Evolutionary conservation across 2,329 filamentous ascomycete genomes (phyloP), one percentile per base, ranked within the genome.

Genomic region (Microsporum audouinii): DNA sequence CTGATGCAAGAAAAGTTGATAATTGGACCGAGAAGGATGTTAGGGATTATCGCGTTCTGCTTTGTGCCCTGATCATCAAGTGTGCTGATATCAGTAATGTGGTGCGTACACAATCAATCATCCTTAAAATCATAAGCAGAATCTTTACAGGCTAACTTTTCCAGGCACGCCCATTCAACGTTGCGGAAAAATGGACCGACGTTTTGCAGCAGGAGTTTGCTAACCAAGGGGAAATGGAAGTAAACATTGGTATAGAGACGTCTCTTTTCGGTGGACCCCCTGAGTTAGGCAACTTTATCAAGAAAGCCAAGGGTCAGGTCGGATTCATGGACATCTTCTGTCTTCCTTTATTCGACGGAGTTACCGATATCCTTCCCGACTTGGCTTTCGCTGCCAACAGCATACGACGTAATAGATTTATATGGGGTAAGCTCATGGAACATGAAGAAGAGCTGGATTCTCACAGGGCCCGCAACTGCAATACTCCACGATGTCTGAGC

Each of bases 71-170:
- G 61, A 78, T 99, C 62, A 96, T 99, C 76, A 99, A 99, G 73
- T 97, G 94, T 71, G 94, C 94, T 43, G 94, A 99, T 73, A 97
- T 99, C 70, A 96, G 92, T 77, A 99, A 99, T 72, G 94, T 97
- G 72, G 89, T 92, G 81, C 73, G 88, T 86, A 39, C 36, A 8
- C 17, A 23, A 23, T 23, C 17, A 23, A 23, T 23, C 17, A 23
- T 23, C 17, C 17, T 23, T 23, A 23, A 23, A 23, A 23, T 23
- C 17, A 1, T 23, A 1, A 23, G 17, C 17, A 23, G 17, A 23
- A 23, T 23, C 17, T 23, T 23, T 23, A 23, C 17, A 23, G 17
- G 38, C 41, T 59, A 14, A 53, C 60, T 55, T 47, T n/a, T 51
- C 7, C 34, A 92, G 88, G 91, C 91, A 60, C 86, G 94, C 61